phyloP scores from a whole-genome alignment of 192 early-diverging fungal genomes.

The Backusella tuberculispora region DNA sequence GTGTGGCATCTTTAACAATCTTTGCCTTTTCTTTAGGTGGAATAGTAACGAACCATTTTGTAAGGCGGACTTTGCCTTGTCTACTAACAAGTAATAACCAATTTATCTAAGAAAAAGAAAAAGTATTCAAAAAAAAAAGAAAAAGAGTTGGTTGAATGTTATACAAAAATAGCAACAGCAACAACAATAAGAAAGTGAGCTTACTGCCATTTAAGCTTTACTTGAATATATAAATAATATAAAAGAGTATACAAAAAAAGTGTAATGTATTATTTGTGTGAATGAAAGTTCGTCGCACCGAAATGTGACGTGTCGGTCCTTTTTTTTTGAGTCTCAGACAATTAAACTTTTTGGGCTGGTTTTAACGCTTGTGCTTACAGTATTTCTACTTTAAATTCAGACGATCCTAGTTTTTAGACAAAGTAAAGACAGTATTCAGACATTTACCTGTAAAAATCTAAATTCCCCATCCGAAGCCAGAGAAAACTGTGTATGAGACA shows the following conservation, averaged over 20 bases:
- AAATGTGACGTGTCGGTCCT: constrained; percentile 6
- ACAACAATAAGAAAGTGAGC: neutral
- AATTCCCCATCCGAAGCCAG: too few relatives aligned
- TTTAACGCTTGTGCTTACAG: too few relatives aligned
- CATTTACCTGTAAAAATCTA: too few relatives aligned
- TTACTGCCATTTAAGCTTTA: constrained; percentile 1
- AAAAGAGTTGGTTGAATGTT: neutral
- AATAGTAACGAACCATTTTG: constrained; percentile 82
- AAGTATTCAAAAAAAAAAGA: neutral
- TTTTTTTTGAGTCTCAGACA: constrained; percentile 11
- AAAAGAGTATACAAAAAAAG: neutral
- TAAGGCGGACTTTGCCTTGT: constrained; percentile 82
- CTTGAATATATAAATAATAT: neutral
- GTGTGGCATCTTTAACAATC: constrained; percentile 92
- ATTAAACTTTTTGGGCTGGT: neutral
- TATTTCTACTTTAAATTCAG: too few relatives aligned
- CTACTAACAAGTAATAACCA: constrained; percentile 80
- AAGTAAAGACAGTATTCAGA: too few relatives aligned
- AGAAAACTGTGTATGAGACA: too few relatives aligned
- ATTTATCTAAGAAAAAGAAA: constrained; percentile 58
- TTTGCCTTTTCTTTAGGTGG: constrained; percentile 91
- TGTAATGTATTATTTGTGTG: neutral
- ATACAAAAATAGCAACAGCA: too few relatives aligned
- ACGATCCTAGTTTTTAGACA: too few relatives aligned
- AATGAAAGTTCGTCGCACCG: neutral